Base-by-base conservation (phyloP, 805 yeast species). In the Yarrowia sp. region DNA sequence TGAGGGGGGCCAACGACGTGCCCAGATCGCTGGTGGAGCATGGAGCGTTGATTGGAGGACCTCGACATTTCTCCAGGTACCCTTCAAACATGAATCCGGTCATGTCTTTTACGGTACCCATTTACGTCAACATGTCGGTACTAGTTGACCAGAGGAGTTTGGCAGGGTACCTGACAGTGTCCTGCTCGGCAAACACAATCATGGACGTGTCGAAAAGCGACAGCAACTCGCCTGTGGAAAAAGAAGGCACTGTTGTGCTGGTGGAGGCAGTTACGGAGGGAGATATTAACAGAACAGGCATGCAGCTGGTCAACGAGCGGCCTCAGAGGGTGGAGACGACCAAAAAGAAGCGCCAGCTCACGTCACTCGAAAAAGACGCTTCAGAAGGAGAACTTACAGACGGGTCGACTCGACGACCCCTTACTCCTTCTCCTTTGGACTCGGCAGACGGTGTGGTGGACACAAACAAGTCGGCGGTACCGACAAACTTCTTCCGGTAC, bases 91-190 rank as follows among this genome's bases (percentile, higher is more conserved):
- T 58, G 43, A 58, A 58, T n/a, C 64, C 64, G 9, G 81, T 85
- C 68, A 78, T 90, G 81, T 90, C 96, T 0, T 77, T 92, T 75
- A 88, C 97, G 0, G 69, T 90, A 4, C 95, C 97, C 0, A 82
- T 92, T 2, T 86, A 81, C 70, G 83, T 90, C 15, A 87, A 88
- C 69, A 80, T 86, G n/a, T 87, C 96, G 1, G 86, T 89, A 22
- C 75, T 86, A 47, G 75, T 87, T 22, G 76, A 80, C n/a, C 77
- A 80, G 14, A 85, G 88, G 4, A 80, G 82, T 22, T 77, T 89
- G 7, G 81, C 86, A 1, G 97, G 97, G 0, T 92, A 85, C 73
- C 70, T 91, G 44, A 83, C 95, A 0, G 83, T 89, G 6, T 58
- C 64, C 17, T 58, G 64, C 8, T 58, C 64, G 7, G 14, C 74